Percentiles rank a stretch among this genome's conserved stretches.
Evolutionary conservation across 768 basidiomycete species (phyloP).

Genomic region (Strobilomyces echinocephalus): DNA sequence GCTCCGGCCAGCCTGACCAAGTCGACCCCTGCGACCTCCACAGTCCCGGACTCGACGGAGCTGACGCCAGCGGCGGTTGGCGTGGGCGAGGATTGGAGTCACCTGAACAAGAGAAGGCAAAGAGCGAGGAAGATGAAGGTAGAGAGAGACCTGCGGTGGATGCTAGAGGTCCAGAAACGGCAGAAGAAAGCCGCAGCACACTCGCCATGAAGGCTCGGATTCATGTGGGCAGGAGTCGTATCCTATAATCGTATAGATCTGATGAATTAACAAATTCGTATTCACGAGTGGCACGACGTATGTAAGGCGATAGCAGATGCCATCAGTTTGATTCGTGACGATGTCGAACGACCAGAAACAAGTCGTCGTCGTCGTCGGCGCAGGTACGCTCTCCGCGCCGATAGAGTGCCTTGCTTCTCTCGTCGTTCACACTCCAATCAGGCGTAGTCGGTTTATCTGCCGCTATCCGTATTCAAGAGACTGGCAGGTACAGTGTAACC

Average conservation of each 20-base stretch:
- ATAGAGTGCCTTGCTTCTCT: background rate
- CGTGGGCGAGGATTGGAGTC: conserved; percentile 43
- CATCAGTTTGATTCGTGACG: background rate
- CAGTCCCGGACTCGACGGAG: background rate
- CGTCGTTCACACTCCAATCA: conserved; percentile 22
- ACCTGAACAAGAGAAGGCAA: conserved; percentile 53
- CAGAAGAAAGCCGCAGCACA: conserved; percentile 1
- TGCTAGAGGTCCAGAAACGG: conserved; percentile 33
- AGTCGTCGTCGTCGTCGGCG: conserved; percentile 38
- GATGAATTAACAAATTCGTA: too few relatives aligned
- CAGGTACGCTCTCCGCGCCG: conserved; percentile 26
- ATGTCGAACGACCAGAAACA: conserved; percentile 23
- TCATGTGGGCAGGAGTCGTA: too few relatives aligned
- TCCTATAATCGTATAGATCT: too few relatives aligned
- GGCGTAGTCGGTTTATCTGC: conserved; percentile 78
- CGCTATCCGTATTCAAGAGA: conserved; percentile 64
- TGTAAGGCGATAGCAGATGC: too few relatives aligned
- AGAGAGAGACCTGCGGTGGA: conserved; percentile 36
- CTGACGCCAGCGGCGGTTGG: conserved; percentile 28
- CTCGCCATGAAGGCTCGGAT: too few relatives aligned
- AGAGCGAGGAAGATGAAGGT: conserved; percentile 45
- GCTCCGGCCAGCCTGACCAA: background rate
- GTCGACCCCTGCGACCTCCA: background rate
- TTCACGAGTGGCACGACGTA: too few relatives aligned
- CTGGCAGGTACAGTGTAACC: conserved; percentile 56